Percentiles rank a stretch among this genome's conserved stretches.
These are phyloP conservation scores for Fragilariopsis cylindrus DNA, from an alignment of 108 stramenopile species.

Conservation along the genomic window DNA sequence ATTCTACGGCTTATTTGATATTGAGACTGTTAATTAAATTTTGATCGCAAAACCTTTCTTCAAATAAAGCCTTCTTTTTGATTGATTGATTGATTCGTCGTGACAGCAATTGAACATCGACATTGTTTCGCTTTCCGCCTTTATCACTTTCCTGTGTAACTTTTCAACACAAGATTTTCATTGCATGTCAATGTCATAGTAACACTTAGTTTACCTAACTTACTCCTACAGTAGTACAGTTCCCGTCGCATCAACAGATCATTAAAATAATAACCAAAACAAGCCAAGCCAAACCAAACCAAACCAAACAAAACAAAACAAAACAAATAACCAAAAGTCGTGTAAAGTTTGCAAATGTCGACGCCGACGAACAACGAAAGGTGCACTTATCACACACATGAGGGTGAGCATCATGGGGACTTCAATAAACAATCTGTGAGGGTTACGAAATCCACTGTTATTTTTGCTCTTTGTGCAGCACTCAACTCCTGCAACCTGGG, in stretches of 20 bases:
- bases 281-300: background rate
- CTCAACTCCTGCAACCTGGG: constrained; percentile 85
- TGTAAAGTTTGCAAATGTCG: background rate
- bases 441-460: constrained; percentile 31
- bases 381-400: background rate
- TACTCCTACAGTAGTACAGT: background rate
- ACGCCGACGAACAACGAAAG: background rate
- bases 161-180: too few relatives aligned
- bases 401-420: constrained; percentile 42
- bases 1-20: too few relatives aligned
- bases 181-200: background rate
- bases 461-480: constrained; percentile 73
- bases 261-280: background rate
- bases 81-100: too few relatives aligned
- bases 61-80: too few relatives aligned
- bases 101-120: too few relatives aligned
- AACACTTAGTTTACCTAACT: background rate
- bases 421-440: constrained; percentile 23
- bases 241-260: background rate
- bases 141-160: too few relatives aligned
- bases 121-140: too few relatives aligned
- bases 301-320: too few relatives aligned
- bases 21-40: too few relatives aligned
- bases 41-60: too few relatives aligned
- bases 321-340: background rate